Base-by-base conservation (phyloP, 2,329 filamentous ascomycete species). In the Conoideocrella luteorostrata region DNA sequence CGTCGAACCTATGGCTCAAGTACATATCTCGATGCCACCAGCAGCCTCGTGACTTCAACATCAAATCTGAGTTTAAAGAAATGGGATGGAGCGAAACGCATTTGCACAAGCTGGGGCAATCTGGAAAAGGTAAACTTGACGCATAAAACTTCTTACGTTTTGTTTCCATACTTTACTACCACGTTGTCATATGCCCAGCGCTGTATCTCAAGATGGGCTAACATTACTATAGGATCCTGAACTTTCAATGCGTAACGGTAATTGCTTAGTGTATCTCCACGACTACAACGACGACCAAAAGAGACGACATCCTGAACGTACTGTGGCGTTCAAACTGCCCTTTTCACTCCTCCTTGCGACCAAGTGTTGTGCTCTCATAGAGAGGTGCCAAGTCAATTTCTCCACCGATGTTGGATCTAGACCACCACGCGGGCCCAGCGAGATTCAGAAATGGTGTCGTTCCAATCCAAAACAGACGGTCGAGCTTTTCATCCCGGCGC, bases 401-500 rank as follows among this genome's bases (percentile, higher is more conserved):
- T n/a, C 46, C 13, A n/a, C 17, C 11, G 36, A 54, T 62, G 2
- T 59, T 58, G 47, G 62, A 66, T 37, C 51, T 50, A 7, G 44
- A 46, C 12, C 48, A 7, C 50, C 48, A 1, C 55, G 56, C 3
- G 58, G 52, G 11, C 38, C 50, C 47, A 37, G 56, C 18, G 57
- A 64, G 15, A 58, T 66, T 20, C 57, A 59, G 32, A 52, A 45
- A 47, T 63, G 64, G 60, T 57, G 57, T 38, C 54, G 51, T 29
- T 48, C 55, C 21, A 56, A 63, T 35, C 55, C 60, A 3, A 47
- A 52, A 28, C 56, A 55, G 38, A 62, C 50, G 23, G 58, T 78
- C 44, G 80, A 88, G 40, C 66, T 90, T 2, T 88, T 81, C 57
- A 79, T 91, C n/a, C 79, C 85, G 2, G 70, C 82, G 1, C 83